A percentile compares a stretch with the other conserved stretches of the same genome.
These are phyloP conservation scores for Hanseniaspora taiwanica DNA, from an alignment of 805 yeast species.

Conservation along the genomic window DNA sequence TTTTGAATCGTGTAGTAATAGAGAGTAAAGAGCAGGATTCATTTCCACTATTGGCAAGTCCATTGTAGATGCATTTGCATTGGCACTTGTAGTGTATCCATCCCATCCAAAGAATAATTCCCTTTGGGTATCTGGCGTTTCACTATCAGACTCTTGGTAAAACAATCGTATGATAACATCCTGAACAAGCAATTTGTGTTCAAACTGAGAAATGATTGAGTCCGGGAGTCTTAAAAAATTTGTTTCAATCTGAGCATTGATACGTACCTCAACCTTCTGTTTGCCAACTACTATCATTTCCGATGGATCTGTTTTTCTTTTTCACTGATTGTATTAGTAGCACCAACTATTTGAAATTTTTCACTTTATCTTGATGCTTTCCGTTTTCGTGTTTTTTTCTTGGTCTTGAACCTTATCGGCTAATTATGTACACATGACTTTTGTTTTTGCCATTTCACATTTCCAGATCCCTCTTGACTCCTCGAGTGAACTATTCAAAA, in stretches of 20 bases:
- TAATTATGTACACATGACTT: no score
- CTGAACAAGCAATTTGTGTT: slow-evolving; percentile 14
- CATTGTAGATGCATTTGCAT: background rate
- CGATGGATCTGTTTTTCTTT: background rate
- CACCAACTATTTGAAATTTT: no score
- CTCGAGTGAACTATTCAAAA: background rate
- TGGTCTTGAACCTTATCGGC: no score
- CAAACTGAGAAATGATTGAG: slow-evolving; percentile 11
- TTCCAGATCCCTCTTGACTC: no score
- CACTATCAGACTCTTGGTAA: background rate
- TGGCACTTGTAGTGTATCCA: slow-evolving; percentile 9
- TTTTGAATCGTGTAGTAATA: background rate
- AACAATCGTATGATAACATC: slow-evolving; percentile 13
- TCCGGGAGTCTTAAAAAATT: slow-evolving; percentile 20
- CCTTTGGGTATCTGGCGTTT: background rate
- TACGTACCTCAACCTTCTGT: background rate
- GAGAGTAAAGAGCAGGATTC: slow-evolving; percentile 11
- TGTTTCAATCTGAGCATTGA: slow-evolving; percentile 14
- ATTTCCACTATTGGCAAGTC: slow-evolving; percentile 10
- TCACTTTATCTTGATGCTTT: no score
- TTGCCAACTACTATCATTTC: background rate
- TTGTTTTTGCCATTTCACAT: no score
- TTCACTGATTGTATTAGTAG: no score
- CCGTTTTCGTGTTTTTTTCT: no score
- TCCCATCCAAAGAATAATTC: slow-evolving; percentile 17